A percentile compares a stretch with the other conserved stretches of the same genome.
phyloP scores from a whole-genome alignment of 495 filamentous ascomycete species.

The Penicillium maclennaniae region DNA sequence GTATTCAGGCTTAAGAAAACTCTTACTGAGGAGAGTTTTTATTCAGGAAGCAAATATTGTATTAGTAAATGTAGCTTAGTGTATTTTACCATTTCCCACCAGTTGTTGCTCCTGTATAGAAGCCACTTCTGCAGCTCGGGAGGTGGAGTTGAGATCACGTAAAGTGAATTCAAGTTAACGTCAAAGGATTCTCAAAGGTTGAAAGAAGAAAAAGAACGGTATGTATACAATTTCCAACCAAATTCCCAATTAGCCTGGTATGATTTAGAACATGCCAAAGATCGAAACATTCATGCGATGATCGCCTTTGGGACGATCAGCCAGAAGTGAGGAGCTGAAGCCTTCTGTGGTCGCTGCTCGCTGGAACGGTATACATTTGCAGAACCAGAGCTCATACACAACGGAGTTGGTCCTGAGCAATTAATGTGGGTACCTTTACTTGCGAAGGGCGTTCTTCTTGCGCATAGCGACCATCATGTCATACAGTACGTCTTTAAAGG shows the following conservation, averaged over 20 bases:
- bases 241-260: neutral
- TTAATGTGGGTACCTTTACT: conserved; percentile 15
- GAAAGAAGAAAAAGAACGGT: neutral
- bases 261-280: neutral
- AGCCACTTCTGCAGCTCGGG: too few species aligned
- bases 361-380: neutral
- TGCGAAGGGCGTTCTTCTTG: conserved; percentile 42
- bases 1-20: too few species aligned
- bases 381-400: neutral
- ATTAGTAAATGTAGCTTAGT: too few species aligned
- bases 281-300: neutral
- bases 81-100: too few species aligned
- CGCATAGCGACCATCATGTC: conserved; percentile 55
- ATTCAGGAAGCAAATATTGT: too few species aligned
- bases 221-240: conserved; percentile 8
- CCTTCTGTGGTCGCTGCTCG: neutral
- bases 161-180: neutral
- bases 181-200: neutral
- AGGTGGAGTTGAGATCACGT: neutral
- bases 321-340: neutral
- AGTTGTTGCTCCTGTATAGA: too few species aligned
- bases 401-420: neutral
- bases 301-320: neutral
- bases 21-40: too few species aligned
- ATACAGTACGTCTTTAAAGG: conserved; percentile 91